Percentiles rank a stretch among this genome's conserved stretches.
Conservation (phyloP, 1,139 yeast genomes). For the Taphrina communis region DNA sequence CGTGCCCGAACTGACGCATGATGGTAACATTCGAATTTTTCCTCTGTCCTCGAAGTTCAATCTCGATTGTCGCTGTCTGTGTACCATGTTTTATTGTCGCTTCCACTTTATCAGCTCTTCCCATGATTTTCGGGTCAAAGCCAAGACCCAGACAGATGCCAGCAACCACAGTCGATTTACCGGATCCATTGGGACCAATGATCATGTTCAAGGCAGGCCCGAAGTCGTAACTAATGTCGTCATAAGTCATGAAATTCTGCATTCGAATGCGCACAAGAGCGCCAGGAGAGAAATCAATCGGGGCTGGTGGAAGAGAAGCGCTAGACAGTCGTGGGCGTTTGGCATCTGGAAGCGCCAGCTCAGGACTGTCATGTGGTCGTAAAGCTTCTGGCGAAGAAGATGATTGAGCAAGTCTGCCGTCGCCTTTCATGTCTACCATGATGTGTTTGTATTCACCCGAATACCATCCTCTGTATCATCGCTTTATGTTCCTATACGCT, state of each 20-base stretch:
- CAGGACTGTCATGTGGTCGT: slow-evolving; percentile 12
- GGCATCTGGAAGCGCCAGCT: slow-evolving; percentile 1
- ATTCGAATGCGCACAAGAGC: slow-evolving; percentile 70
- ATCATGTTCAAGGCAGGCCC: slow-evolving; percentile 90
- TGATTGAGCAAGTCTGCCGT: slow-evolving; percentile 7
- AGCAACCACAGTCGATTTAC: slow-evolving; percentile 91
- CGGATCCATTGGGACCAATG: slow-evolving; percentile 97
- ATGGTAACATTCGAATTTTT: slow-evolving; percentile 54
- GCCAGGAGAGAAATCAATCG: slow-evolving; percentile 57
- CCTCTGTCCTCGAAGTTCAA: slow-evolving; percentile 62
- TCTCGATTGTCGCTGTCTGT: slow-evolving; percentile 62
- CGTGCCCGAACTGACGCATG: slow-evolving; percentile 51
- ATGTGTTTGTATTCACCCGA: background rate
- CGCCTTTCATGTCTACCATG: background rate
- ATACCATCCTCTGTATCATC: background rate
- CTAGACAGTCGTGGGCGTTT: slow-evolving; percentile 8
- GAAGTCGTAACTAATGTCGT: slow-evolving; percentile 73
- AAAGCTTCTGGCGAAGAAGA: slow-evolving; percentile 8
- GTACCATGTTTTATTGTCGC: slow-evolving; percentile 82
- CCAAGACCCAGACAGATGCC: slow-evolving; percentile 91
- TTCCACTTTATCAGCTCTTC: slow-evolving; percentile 69
- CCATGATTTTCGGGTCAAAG: slow-evolving; percentile 77
- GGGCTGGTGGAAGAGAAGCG: background rate
- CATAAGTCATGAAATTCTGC: slow-evolving; percentile 81
- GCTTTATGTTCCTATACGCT: too few species aligned